Evolutionary conservation across 768 basidiomycete species (phyloP).

Genomic region (Sporobolomyces roseus): DNA sequence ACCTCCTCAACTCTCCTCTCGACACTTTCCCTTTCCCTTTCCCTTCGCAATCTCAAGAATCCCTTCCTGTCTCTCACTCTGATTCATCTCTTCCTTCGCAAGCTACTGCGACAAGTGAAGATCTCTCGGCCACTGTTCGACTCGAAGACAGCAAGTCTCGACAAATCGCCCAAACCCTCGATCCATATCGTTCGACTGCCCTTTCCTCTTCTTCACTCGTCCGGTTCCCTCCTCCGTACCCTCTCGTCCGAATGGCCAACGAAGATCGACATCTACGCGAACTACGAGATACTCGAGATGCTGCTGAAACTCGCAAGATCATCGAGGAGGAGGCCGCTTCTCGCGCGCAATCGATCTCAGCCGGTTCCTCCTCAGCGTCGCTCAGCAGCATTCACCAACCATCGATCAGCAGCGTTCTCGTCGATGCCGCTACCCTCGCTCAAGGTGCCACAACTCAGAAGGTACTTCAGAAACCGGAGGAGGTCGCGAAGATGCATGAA

Average conservation of each 20-base stretch:
- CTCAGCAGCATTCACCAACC: slow-evolving; percentile 14
- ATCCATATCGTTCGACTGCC: slow-evolving; percentile 74
- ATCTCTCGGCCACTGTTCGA: not conserved
- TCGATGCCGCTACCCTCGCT: slow-evolving; percentile 14
- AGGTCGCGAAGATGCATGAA: slow-evolving; percentile 28
- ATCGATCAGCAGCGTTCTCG: slow-evolving; percentile 21
- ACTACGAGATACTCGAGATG: slow-evolving; percentile 23
- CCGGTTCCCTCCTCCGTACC: slow-evolving; percentile 85
- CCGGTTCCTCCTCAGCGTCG: slow-evolving; percentile 15
- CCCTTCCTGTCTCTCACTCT: not conserved
- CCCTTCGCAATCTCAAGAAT: too few relatives aligned
- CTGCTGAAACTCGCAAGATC: slow-evolving; percentile 39
- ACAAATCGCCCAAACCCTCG: slow-evolving; percentile 11
- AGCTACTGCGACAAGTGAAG: not conserved
- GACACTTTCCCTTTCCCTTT: not conserved
- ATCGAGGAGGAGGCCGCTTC: slow-evolving; percentile 27
- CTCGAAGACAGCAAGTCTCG: slow-evolving; percentile 10
- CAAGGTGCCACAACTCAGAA: slow-evolving; percentile 9
- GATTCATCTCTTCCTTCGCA: not conserved
- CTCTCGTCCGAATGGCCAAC: slow-evolving; percentile 80
- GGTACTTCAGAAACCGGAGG: slow-evolving; percentile 25
- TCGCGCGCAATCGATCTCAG: slow-evolving; percentile 20
- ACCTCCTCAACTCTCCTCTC: slow-evolving; percentile 43
- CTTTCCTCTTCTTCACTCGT: slow-evolving; percentile 91
- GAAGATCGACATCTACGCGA: slow-evolving; percentile 62